A percentile compares a stretch with the other conserved stretches of the same genome.
These are phyloP conservation scores for Diaporthe vaccinii DNA, from an alignment of 2,329 filamentous ascomycete species.

Conservation along the genomic window DNA sequence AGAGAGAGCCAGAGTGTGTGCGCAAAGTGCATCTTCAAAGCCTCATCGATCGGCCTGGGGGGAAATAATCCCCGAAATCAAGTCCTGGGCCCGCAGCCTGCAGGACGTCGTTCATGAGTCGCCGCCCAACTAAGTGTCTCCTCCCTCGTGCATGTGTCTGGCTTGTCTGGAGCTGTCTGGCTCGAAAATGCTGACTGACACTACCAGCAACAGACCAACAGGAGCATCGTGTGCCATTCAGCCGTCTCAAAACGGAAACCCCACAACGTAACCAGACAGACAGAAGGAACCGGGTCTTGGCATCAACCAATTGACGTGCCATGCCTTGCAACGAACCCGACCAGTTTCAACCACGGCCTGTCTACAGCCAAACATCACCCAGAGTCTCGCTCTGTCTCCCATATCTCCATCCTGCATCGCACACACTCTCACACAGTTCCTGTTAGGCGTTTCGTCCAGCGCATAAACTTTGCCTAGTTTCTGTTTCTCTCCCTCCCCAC, in stretches of 20 bases:
- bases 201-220: background rate
- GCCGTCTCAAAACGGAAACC: constrained; percentile 2
- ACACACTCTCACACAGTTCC: background rate
- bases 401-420: background rate
- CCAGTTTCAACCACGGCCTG: constrained; percentile 21
- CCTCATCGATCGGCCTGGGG: constrained; percentile 27
- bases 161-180: background rate
- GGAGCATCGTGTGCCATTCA: constrained; percentile 3
- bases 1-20: background rate
- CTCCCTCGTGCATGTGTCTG: constrained; percentile 20
- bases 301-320: background rate
- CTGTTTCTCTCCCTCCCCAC: constrained; percentile 5
- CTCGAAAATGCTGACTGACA: background rate
- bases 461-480: constrained; percentile 17
- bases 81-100: constrained; percentile 11
- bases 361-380: constrained; percentile 1
- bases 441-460: constrained; percentile 27
- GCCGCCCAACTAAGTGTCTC: constrained; percentile 12
- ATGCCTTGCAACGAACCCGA: constrained; percentile 1
- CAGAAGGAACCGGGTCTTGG: constrained; percentile 2
- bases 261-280: constrained; percentile 11
- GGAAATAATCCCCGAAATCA: constrained; percentile 27
- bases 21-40: constrained; percentile 12
- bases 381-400: background rate
- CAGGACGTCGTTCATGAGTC: constrained; percentile 22